phyloP scores from a whole-genome alignment of 2,329 filamentous ascomycete genomes.

The Sclerotinia trifoliorum region DNA sequence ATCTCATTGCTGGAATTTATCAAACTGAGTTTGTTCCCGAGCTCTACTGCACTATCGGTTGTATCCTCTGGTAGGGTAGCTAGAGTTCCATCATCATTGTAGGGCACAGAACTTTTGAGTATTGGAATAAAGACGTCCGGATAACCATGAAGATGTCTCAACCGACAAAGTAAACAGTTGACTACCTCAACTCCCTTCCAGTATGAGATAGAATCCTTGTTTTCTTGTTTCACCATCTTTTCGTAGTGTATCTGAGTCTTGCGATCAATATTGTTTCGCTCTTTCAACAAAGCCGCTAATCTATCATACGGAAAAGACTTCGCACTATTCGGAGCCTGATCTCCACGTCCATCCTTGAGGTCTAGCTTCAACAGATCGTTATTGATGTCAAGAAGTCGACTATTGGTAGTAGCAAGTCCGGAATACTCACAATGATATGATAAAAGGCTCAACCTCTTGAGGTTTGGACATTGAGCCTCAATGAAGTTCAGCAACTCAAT shows the following conservation, averaged over 20 bases:
- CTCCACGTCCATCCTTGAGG: not conserved
- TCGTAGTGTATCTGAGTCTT: no score
- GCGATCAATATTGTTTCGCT: no score
- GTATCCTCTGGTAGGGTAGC: not conserved
- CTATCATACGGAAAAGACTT: no score
- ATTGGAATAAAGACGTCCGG: not conserved
- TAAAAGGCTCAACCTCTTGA: not conserved
- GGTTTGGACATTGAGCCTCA: not conserved
- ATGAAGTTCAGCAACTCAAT: not conserved
- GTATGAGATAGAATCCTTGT: not conserved
- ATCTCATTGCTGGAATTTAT: no score
- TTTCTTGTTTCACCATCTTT: not conserved
- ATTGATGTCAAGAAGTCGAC: not conserved
- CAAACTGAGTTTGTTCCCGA: no score
- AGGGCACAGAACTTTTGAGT: rapidly evolving
- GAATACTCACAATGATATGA: rapidly evolving
- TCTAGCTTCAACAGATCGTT: not conserved
- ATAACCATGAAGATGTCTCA: not conserved
- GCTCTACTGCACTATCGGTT: no score
- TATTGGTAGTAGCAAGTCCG: not conserved
- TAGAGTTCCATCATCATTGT: not conserved
- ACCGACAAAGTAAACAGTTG: not conserved
- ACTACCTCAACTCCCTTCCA: not conserved
- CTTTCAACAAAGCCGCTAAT: no score
- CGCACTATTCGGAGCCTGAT: no score